These are phyloP conservation scores for Acanthamoeba castellanii DNA, from an alignment of 208 protist genomes.

Conservation along the genomic window DNA sequence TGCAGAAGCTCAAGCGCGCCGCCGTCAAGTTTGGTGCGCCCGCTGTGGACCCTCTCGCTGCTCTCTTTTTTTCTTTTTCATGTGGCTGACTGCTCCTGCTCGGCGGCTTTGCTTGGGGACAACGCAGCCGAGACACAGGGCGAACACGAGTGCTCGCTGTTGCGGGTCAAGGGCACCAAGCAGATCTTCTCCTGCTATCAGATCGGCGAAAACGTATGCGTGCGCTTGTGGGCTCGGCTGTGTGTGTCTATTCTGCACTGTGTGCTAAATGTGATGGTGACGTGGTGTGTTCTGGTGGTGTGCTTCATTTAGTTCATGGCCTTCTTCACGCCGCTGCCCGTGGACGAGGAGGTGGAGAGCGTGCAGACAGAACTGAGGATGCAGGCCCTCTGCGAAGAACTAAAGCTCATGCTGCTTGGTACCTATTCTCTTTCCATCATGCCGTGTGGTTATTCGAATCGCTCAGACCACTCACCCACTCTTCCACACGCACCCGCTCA, in stretches of 20 bases:
- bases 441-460: too few species aligned
- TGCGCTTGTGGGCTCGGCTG: too few species aligned
- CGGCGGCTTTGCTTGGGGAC: background rate
- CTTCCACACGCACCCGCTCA: background rate
- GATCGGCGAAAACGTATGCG: constrained; percentile 18
- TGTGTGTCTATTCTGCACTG: background rate
- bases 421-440: background rate
- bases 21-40: constrained; percentile 47
- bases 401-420: constrained; percentile 64
- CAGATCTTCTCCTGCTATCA: constrained; percentile 65
- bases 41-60: background rate
- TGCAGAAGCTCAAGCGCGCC: constrained; percentile 58
- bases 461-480: background rate
- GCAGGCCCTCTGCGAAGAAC: constrained; percentile 45
- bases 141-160: background rate
- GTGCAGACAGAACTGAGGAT: constrained; percentile 28
- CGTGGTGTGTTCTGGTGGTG: background rate
- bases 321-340: constrained; percentile 65
- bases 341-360: constrained; percentile 53
- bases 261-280: too few species aligned
- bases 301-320: constrained; percentile 35
- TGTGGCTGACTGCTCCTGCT: background rate
- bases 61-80: background rate
- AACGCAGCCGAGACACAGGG: constrained; percentile 1
- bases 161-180: constrained; percentile 1